phyloP scores from a whole-genome alignment of 495 filamentous ascomycete genomes.

The Trichoderma parareesei region DNA sequence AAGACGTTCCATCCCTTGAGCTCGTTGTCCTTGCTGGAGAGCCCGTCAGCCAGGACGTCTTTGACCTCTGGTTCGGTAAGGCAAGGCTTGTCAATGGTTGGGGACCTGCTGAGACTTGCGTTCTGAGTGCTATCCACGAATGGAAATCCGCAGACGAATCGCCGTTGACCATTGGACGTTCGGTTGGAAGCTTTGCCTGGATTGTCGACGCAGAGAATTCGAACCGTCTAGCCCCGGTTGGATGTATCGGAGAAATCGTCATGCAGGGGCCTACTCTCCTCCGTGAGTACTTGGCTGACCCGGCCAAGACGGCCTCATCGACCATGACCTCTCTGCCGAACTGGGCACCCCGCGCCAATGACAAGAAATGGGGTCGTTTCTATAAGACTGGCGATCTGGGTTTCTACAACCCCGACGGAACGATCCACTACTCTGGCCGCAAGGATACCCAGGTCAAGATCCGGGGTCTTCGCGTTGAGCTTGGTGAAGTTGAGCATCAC shows the following conservation, averaged over 20 bases:
- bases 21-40: conserved; percentile 37
- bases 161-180: conserved; percentile 30
- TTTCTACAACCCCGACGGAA: conserved; percentile 34
- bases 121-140: conserved; percentile 25
- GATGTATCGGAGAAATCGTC: conserved; percentile 37
- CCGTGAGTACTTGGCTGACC: conserved; percentile 13
- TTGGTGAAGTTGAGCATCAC: conserved; percentile 28
- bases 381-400: conserved; percentile 39
- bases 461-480: conserved; percentile 33
- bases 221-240: conserved; percentile 36
- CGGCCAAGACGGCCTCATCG: conserved; percentile 15
- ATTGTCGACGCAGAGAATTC: conserved; percentile 40
- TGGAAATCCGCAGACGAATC: conserved; percentile 17
- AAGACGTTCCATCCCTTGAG: conserved; percentile 31
- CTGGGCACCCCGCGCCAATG: conserved; percentile 13
- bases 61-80: conserved; percentile 8
- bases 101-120: conserved; percentile 36
- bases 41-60: background rate
- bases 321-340: conserved; percentile 2
- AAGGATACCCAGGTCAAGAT: conserved; percentile 34
- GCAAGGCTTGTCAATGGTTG: conserved; percentile 40
- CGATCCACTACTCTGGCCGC: conserved; percentile 30
- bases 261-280: conserved; percentile 39
- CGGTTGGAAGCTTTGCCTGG: conserved; percentile 41
- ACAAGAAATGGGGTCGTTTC: conserved; percentile 21